Percentiles rank a stretch among this genome's conserved stretches.
Evolutionary conservation across 805 yeast species (phyloP).

Genomic region (Kazachstania psychrophila): DNA sequence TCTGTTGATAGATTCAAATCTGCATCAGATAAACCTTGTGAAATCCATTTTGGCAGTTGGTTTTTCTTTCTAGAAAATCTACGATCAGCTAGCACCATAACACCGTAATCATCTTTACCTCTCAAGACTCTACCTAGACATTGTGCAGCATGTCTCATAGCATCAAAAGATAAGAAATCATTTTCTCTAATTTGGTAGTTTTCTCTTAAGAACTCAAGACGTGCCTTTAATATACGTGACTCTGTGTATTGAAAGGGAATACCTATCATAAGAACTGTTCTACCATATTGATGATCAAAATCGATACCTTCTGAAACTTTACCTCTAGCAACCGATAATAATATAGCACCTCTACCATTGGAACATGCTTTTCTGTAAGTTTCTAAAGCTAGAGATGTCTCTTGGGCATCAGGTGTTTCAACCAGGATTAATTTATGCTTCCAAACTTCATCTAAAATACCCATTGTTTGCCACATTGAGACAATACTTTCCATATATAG

Average conservation of each 20-base stretch:
- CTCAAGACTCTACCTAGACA: conserved; percentile 94
- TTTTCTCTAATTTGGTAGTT: conserved; percentile 88
- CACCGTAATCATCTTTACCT: conserved; percentile 98
- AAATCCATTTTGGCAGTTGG: conserved; percentile 95
- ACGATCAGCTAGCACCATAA: conserved; percentile 95
- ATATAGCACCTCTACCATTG: conserved; percentile 95
- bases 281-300: conserved; percentile 96
- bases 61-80: conserved; percentile 77
- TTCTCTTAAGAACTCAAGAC: conserved; percentile 87
- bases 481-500: conserved; percentile 96
- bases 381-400: conserved; percentile 89
- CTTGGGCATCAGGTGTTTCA: conserved; percentile 99
- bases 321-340: conserved; percentile 96
- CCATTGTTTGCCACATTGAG: conserved; percentile 99
- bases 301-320: conserved; percentile 98
- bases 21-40: conserved; percentile 84
- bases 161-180: conserved; percentile 94
- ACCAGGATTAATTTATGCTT: conserved; percentile 89
- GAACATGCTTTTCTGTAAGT: conserved; percentile 94
- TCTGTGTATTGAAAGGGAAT: conserved; percentile 99
- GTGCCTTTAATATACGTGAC: conserved; percentile 88
- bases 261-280: conserved; percentile 97
- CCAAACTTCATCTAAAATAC: conserved; percentile 97
- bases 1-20: conserved; percentile 90
- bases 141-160: conserved; percentile 99